A percentile compares a stretch with the other conserved stretches of the same genome.
phyloP scores from a whole-genome alignment of 306 rosid genomes.

The Nissolia schottii region DNA sequence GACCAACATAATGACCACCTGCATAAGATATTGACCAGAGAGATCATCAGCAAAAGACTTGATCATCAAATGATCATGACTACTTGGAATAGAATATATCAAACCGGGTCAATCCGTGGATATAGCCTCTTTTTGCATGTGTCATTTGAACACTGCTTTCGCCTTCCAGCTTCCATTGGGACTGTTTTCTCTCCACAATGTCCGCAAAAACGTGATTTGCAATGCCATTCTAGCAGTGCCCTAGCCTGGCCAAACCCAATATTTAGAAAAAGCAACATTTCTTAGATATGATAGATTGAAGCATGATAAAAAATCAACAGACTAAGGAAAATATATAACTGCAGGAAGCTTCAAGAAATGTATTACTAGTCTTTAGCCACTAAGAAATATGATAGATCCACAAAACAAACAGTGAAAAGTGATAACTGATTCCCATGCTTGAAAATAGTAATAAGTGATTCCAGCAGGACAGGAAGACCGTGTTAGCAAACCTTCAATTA shows the following conservation, averaged over 20 bases:
- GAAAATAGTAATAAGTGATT: too few relatives aligned
- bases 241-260: slow-evolving; percentile 57
- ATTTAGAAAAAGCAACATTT: slow-evolving; percentile 4
- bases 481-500: too few relatives aligned
- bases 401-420: background rate
- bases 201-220: slow-evolving; percentile 70
- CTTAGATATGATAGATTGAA: background rate
- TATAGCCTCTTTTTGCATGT: slow-evolving; percentile 70
- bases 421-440: too few relatives aligned
- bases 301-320: background rate
- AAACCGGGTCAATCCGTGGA: slow-evolving; percentile 92
- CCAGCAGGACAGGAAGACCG: too few relatives aligned
- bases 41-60: slow-evolving; percentile 16
- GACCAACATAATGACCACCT: slow-evolving; percentile 93
- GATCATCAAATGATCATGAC: slow-evolving; percentile 14
- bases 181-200: slow-evolving; percentile 77
- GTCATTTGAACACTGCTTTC: slow-evolving; percentile 75
- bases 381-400: background rate
- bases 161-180: slow-evolving; percentile 70
- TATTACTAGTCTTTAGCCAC: background rate
- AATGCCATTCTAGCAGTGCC: slow-evolving; percentile 88
- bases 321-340: background rate
- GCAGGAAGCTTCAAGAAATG: background rate
- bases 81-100: background rate
- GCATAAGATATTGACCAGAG: too few relatives aligned